Conservation (phyloP, 257 asterid species). For the Solanum sejunctum region DNA sequence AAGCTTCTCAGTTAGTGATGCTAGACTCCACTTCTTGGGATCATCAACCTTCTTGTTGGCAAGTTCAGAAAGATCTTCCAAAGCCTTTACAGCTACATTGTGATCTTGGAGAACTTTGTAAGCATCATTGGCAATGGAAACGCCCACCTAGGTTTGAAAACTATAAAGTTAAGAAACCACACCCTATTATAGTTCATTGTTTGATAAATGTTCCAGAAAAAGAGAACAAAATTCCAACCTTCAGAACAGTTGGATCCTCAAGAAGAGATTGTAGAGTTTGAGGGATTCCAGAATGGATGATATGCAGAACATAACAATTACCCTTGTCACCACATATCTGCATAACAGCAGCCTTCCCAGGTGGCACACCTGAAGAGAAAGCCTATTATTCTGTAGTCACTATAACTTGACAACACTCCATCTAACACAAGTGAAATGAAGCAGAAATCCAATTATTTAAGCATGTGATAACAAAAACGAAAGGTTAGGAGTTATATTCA, state of each 20-base stretch:
- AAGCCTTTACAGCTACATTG: constrained; percentile 36
- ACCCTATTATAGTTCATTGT: not conserved
- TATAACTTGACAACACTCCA: not conserved
- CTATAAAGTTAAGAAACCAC: not conserved
- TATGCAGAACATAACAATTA: constrained; percentile 67
- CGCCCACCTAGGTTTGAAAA: constrained; percentile 60
- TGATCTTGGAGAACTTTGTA: constrained; percentile 43
- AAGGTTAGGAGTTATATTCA: not conserved
- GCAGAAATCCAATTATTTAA: not conserved
- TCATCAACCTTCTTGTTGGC: constrained; percentile 67
- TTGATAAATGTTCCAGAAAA: not conserved
- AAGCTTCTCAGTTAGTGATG: constrained; percentile 53
- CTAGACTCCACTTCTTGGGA: constrained; percentile 73
- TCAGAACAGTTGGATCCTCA: constrained; percentile 46
- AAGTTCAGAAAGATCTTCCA: constrained; percentile 53
- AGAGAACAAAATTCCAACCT: constrained; percentile 27
- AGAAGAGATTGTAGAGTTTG: constrained; percentile 52
- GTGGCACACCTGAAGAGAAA: constrained; percentile 48
- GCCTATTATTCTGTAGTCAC: not conserved
- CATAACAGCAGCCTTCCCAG: constrained; percentile 85
- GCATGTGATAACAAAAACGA: not conserved
- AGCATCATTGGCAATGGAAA: constrained; percentile 57
- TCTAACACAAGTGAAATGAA: not conserved
- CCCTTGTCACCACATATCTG: constrained; percentile 68
- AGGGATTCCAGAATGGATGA: constrained; percentile 69